These are phyloP conservation scores for Vaccinium macrocarpon DNA, from an alignment of 148 eudicot genomes.

Conservation along the genomic window DNA sequence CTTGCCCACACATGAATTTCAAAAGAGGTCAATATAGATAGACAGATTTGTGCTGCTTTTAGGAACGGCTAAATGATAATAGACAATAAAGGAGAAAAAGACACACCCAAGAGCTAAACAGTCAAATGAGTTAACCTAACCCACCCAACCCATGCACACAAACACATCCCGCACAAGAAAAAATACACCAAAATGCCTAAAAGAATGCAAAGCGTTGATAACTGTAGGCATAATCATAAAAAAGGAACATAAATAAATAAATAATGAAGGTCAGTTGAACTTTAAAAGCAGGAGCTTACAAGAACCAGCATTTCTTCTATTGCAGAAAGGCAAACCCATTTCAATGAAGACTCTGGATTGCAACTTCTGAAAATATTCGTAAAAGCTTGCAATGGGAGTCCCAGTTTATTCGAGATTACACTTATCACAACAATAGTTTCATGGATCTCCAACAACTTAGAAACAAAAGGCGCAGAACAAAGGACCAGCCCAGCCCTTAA, in stretches of 20 bases:
- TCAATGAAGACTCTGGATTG: constrained; percentile 58
- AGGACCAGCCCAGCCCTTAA: constrained; percentile 3
- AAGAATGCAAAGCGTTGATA: not conserved
- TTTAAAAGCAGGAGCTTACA: constrained; percentile 46
- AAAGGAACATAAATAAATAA: not conserved
- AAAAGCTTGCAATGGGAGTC: constrained; percentile 61
- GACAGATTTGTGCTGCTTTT: not conserved
- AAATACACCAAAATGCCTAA: not conserved
- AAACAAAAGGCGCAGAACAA: not conserved
- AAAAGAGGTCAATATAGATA: not conserved
- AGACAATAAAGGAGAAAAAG: not conserved
- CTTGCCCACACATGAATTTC: not conserved
- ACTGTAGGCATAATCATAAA: not conserved
- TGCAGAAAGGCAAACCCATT: constrained; percentile 74
- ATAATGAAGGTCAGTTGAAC: not conserved
- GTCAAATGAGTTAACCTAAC: not conserved
- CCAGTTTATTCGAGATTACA: not conserved
- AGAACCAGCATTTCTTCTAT: constrained; percentile 76
- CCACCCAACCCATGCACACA: not conserved
- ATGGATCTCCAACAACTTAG: not conserved
- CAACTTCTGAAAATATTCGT: constrained; percentile 59
- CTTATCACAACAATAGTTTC: not conserved
- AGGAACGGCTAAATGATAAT: not conserved
- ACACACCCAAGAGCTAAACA: not conserved
- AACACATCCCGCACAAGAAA: not conserved